Conservation (phyloP, 495 filamentous ascomycete genomes). For the Talaromyces thailandensis region DNA sequence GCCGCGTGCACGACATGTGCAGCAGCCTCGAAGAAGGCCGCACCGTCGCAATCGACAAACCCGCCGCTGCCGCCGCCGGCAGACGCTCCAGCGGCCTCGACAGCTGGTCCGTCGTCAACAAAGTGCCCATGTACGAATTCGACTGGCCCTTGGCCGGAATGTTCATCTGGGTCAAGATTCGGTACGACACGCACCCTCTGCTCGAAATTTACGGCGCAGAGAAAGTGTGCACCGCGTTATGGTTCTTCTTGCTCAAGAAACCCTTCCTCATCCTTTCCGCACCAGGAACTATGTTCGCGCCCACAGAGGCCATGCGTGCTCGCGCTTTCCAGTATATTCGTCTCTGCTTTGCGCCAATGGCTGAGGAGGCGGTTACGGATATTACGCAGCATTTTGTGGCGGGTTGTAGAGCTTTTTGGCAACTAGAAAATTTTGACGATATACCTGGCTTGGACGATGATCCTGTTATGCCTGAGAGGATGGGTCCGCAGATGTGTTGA, state of each 20-base stretch:
- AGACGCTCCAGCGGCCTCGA: slow-evolving; percentile 31
- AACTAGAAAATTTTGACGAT: slow-evolving; percentile 53
- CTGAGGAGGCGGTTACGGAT: slow-evolving; percentile 52
- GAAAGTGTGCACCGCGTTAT: slow-evolving; percentile 52
- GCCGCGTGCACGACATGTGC: slow-evolving; percentile 73
- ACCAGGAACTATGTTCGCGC: slow-evolving; percentile 63
- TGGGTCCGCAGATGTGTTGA: slow-evolving; percentile 9
- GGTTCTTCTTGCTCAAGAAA: slow-evolving; percentile 60
- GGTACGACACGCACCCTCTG: slow-evolving; percentile 65
- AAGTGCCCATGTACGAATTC: slow-evolving; percentile 63
- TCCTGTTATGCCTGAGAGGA: slow-evolving; percentile 9
- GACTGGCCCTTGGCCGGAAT: slow-evolving; percentile 79
- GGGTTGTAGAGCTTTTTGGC: slow-evolving; percentile 67
- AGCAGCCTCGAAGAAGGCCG: slow-evolving; percentile 55
- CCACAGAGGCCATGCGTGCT: slow-evolving; percentile 39
- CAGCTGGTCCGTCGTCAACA: slow-evolving; percentile 61
- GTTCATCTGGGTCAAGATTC: slow-evolving; percentile 76
- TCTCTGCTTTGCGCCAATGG: slow-evolving; percentile 80
- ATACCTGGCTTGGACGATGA: slow-evolving; percentile 44
- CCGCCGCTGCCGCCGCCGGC: slow-evolving; percentile 10
- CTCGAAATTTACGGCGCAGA: slow-evolving; percentile 30
- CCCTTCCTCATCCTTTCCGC: slow-evolving; percentile 57
- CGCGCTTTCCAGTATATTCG: slow-evolving; percentile 59
- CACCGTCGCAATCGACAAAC: slow-evolving; percentile 42
- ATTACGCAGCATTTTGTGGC: slow-evolving; percentile 54